Conservation (phyloP, 1,139 yeast genomes). For the Nakaseomyces sp. region DNA sequence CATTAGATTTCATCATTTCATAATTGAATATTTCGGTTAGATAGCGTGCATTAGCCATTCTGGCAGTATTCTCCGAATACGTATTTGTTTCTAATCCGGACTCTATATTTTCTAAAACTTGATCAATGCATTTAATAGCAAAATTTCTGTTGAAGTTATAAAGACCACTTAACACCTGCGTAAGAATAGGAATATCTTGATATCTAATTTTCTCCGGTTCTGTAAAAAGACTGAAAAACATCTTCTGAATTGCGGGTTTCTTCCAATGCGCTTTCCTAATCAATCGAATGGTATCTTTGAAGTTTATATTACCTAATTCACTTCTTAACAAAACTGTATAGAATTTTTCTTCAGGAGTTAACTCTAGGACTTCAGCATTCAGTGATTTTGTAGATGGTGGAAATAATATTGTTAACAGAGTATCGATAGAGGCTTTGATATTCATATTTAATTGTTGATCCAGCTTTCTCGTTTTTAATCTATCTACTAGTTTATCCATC, state of each 20-base stretch:
- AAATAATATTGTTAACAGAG: slow-evolving; percentile 49
- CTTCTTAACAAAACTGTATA: slow-evolving; percentile 42
- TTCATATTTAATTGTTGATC: slow-evolving; percentile 45
- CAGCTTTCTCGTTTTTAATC: slow-evolving; percentile 45
- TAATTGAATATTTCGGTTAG: slow-evolving; percentile 50
- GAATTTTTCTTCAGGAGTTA: slow-evolving; percentile 42
- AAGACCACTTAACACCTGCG: slow-evolving; percentile 39
- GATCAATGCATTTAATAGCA: slow-evolving; percentile 47
- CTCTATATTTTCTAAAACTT: slow-evolving; percentile 52
- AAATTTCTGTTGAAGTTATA: slow-evolving; percentile 36
- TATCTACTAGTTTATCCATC: slow-evolving; percentile 55
- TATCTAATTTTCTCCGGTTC: slow-evolving; percentile 56
- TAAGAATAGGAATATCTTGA: slow-evolving; percentile 45
- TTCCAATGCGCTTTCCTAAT: slow-evolving; percentile 43
- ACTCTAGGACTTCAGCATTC: slow-evolving; percentile 20
- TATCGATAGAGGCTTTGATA: slow-evolving; percentile 52
- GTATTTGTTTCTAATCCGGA: slow-evolving; percentile 62
- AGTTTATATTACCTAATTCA: slow-evolving; percentile 40
- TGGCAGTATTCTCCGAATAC: slow-evolving; percentile 48
- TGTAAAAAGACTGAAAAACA: slow-evolving; percentile 46
- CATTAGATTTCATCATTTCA: slow-evolving; percentile 40
- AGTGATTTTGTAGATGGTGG: slow-evolving; percentile 43
- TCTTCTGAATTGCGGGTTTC: slow-evolving; percentile 35
- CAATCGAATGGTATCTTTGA: slow-evolving; percentile 34
- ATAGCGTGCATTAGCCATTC: slow-evolving; percentile 56